Base-by-base conservation (phyloP, 73 alveolate species). In the Uronychia binucleata region DNA sequence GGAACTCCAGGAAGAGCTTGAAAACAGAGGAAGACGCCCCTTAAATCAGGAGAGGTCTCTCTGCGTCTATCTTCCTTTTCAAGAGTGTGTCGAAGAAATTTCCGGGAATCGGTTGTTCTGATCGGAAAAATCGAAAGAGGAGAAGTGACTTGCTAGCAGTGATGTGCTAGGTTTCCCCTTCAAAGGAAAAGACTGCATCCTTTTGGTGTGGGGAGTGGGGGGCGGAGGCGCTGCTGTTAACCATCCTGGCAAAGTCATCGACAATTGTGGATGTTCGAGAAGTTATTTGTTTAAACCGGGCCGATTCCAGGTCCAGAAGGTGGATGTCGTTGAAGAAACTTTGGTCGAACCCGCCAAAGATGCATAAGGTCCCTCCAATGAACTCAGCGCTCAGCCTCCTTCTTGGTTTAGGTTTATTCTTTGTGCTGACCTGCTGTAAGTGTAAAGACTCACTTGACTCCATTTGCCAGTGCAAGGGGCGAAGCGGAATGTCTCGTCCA, bases 301-400 rank as follows among this genome's bases (percentile, higher is more conserved):
- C 14, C 0, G 75, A 74, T 28, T 84, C 31, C 5, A 88, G 32
- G 34, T 91, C 89, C 27, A 91, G 35, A 78, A 82, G 31, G 31
- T 87, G 78, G 34, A 91, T 29, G 59, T 91, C 96, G 79, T 91
- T 88, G 74, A 30, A 89, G 82, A 80, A 91, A 31, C 26, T 32
- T 26, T 92, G 92, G 77, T 87, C 94, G 60, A 87, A 91, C 31
- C 96, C 96, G 0, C 96, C 96, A 74, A 91, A 91, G 58, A 91
- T 77, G 0, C 87, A 58, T 32, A 91, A 28, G 0, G 90, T 34
- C n/a, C 90, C 81, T 33, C 94, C 89, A 30, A 91, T 80, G 57
- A 91, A 80, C 28, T 33, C 60, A 30, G 94, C 91, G 0, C 91
- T 59, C 77, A 82, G 92, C 67, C 96, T 87, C 77, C 96, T 81